Conservation (phyloP, 1,284 basidiomycete genomes). For the Waitea zeae region DNA sequence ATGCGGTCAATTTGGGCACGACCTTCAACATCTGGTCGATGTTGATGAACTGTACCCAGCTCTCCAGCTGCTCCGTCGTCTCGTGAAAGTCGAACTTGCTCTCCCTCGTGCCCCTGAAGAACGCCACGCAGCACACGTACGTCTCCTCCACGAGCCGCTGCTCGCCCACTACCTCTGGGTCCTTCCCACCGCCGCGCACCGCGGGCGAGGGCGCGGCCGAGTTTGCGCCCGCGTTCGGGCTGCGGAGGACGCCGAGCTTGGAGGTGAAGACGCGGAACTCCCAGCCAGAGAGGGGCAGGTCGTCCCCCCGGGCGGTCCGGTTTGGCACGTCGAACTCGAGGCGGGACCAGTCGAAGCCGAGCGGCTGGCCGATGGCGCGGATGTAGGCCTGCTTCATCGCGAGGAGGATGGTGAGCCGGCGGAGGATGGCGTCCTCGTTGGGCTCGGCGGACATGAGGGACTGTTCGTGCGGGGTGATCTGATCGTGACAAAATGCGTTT, state of each 20-base stretch:
- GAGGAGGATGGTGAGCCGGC: constrained; percentile 55
- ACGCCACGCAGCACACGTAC: constrained; percentile 60
- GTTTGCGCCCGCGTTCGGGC: too few species aligned
- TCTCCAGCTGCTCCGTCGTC: constrained; percentile 42
- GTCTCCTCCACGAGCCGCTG: constrained; percentile 38
- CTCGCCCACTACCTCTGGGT: too few species aligned
- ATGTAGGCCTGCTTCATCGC: constrained; percentile 66
- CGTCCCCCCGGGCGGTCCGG: constrained; percentile 42
- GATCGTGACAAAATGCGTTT: constrained; percentile 2
- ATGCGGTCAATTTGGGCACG: constrained; percentile 51
- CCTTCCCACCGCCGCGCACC: too few species aligned
- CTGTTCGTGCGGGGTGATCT: constrained; percentile 50
- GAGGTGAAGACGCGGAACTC: constrained; percentile 67
- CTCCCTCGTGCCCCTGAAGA: constrained; percentile 47
- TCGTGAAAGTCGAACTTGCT: constrained; percentile 57
- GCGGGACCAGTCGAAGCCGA: constrained; percentile 62
- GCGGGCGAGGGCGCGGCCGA: too few species aligned
- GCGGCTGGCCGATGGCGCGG: constrained; percentile 61
- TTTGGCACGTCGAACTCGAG: constrained; percentile 62
- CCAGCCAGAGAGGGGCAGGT: constrained; percentile 53
- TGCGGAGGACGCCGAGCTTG: constrained; percentile 46
- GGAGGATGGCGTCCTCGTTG: constrained; percentile 48
- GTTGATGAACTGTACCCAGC: constrained; percentile 67
- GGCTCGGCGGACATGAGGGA: constrained; percentile 29
- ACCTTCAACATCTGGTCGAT: constrained; percentile 67